These are phyloP conservation scores for Malassezia obtusa DNA, from an alignment of 1,284 basidiomycete species.

Conservation along the genomic window DNA sequence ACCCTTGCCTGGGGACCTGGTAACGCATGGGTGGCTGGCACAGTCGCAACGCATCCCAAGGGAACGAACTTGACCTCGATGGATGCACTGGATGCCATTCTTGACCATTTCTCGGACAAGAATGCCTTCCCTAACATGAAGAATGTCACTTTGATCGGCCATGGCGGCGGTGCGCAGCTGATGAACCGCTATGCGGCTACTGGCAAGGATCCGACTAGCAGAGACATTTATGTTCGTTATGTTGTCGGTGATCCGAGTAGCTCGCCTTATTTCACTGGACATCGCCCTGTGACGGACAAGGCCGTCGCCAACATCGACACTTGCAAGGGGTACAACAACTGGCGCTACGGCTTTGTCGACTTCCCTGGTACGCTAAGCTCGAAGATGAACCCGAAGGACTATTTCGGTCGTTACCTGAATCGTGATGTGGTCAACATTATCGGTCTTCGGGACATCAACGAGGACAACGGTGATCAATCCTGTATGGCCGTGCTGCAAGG, in stretches of 20 bases:
- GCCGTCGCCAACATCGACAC: conserved; percentile 19
- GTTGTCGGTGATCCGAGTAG: conserved; percentile 39
- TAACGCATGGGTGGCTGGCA: conserved; percentile 44
- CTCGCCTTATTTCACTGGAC: conserved; percentile 33
- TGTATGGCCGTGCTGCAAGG: conserved; percentile 45
- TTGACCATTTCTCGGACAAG: conserved; percentile 28
- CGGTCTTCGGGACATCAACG: conserved; percentile 28
- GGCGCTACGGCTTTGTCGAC: conserved; percentile 38
- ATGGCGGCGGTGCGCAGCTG: conserved; percentile 45
- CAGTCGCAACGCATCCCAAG: conserved; percentile 31
- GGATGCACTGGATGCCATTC: conserved; percentile 37
- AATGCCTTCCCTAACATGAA: conserved; percentile 28
- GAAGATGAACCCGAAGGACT: conserved; percentile 24
- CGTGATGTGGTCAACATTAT: conserved; percentile 43
- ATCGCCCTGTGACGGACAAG: conserved; percentile 31
- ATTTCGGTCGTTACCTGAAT: conserved; percentile 30
- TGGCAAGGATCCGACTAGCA: conserved; percentile 22
- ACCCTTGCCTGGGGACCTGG: conserved; percentile 38
- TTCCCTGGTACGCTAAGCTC: conserved; percentile 29
- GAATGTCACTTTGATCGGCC: conserved; percentile 42
- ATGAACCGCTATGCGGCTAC: conserved; percentile 39
- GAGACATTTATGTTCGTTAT: conserved; percentile 27
- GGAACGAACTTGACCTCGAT: conserved; percentile 27
- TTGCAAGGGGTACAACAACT: conserved; percentile 38
- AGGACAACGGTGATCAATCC: conserved; percentile 32